Conservation (phyloP, 306 rosid genomes). For the Pterocarpus macrocarpus region DNA sequence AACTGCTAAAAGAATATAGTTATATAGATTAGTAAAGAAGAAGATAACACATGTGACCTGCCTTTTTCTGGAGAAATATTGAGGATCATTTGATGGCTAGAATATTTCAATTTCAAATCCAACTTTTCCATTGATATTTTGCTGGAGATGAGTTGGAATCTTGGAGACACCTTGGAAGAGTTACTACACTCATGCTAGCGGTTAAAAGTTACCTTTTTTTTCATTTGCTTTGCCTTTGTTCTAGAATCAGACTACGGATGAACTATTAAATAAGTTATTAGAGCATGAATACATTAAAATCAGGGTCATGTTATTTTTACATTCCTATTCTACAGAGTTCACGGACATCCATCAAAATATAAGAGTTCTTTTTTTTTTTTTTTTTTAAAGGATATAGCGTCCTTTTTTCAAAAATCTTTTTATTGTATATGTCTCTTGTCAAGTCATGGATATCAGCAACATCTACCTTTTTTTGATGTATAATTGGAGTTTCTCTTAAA, state of each 20-base stretch:
- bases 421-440: too few relatives aligned
- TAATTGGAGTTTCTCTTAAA: too few relatives aligned
- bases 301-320: too few relatives aligned
- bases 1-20: slow-evolving; percentile 43
- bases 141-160: slow-evolving; percentile 28
- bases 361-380: too few relatives aligned
- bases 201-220: slow-evolving; percentile 32
- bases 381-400: too few relatives aligned
- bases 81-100: slow-evolving; percentile 32
- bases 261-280: not conserved
- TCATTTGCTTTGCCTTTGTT: not conserved
- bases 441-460: too few relatives aligned
- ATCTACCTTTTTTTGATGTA: too few relatives aligned
- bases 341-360: too few relatives aligned
- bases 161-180: not conserved
- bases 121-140: not conserved
- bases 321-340: too few relatives aligned
- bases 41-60: slow-evolving; percentile 18
- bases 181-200: not conserved
- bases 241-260: not conserved
- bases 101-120: slow-evolving; percentile 3
- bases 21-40: slow-evolving; percentile 20
- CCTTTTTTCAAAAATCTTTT: too few relatives aligned
- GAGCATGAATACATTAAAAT: not conserved
- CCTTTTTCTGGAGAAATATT: not conserved